Evolutionary conservation across 2,329 filamentous ascomycete genomes (phyloP), one percentile per base, ranked within the genome.

Genomic region (Talaromyces sp.): DNA sequence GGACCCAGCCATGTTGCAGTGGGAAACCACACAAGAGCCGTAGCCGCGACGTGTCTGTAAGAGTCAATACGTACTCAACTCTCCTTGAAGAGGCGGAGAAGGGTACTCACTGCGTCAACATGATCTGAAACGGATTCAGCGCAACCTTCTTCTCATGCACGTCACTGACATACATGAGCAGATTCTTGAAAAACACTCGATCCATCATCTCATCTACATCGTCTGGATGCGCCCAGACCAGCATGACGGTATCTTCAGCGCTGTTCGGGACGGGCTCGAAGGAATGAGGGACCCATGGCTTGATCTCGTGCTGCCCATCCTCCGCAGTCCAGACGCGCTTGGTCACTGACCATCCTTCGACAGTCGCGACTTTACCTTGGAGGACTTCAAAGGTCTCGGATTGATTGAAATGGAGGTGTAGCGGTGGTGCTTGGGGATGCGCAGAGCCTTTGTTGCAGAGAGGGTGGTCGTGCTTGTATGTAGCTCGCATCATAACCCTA

Each of bases 171-270:
- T 59, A 59, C 56, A 59, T 59, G 17, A 59, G 37, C 19, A 59
- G 11, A 27, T 59, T 59, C 15, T 27, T 59, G 19, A 59, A 59
- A 43, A 59, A 59, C 4, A 59, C 56, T 13, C 56, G 35, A 13
- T 59, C 56, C 56, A 59, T 59, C 56, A 59, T 59, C 56, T 59
- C 56, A 43, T 59, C 56, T 4, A n/a, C 56, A 9, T 59, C 56
- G 1, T 43, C 35, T 31, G 56, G 56, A 59, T 59, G 56, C 19
- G 56, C 56, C 56, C 56, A 59, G 56, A 59, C 19, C 10, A 59
- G 35, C 1, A 59, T 25, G 56, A 59, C 22, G 35, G 56, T 59
- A 10, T 59, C 56, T 31, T 59, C 56, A 15, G 37, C 8, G 37
- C 35, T 43, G 56, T 59, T 22, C 19, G 56, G 56, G 39, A 43